These are phyloP conservation scores for Fusarium succisae DNA, from an alignment of 2,329 filamentous ascomycete genomes.

Conservation along the genomic window DNA sequence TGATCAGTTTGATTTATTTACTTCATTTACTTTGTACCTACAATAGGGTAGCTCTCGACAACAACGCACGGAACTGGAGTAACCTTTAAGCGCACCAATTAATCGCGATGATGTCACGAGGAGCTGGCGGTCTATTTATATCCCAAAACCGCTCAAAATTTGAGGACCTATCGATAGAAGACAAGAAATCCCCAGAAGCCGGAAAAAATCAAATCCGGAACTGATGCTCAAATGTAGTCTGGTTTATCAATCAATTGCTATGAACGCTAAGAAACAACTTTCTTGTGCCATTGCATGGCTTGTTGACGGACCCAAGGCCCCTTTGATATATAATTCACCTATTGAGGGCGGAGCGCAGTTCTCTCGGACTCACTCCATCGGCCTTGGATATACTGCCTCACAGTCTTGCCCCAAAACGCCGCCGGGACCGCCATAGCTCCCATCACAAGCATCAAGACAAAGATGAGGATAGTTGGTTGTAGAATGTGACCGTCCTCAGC, in stretches of 20 bases:
- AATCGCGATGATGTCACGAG: background rate
- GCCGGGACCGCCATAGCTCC: conserved; percentile 26
- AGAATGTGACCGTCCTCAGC: background rate
- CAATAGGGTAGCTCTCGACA: background rate
- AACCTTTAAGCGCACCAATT: background rate
- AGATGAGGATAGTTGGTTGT: conserved; percentile 16
- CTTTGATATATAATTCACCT: accelerated
- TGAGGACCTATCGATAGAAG: no score
- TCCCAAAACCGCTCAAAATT: no score
- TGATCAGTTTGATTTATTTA: background rate
- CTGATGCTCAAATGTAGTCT: accelerated
- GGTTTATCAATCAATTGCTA: background rate
- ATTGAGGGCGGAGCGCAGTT: conserved; percentile 33
- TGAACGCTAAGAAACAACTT: background rate
- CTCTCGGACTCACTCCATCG: conserved; percentile 31
- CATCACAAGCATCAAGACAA: background rate
- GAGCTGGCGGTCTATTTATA: background rate
- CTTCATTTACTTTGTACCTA: accelerated
- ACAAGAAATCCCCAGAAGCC: accelerated
- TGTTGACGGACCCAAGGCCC: background rate
- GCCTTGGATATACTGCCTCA: conserved; percentile 31
- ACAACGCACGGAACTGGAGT: accelerated
- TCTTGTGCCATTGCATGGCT: background rate
- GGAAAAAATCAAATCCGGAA: accelerated
- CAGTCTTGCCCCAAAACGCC: conserved; percentile 32